phyloP scores from a whole-genome alignment of 2,329 filamentous ascomycete genomes.

The Aspergillus phoenicis region DNA sequence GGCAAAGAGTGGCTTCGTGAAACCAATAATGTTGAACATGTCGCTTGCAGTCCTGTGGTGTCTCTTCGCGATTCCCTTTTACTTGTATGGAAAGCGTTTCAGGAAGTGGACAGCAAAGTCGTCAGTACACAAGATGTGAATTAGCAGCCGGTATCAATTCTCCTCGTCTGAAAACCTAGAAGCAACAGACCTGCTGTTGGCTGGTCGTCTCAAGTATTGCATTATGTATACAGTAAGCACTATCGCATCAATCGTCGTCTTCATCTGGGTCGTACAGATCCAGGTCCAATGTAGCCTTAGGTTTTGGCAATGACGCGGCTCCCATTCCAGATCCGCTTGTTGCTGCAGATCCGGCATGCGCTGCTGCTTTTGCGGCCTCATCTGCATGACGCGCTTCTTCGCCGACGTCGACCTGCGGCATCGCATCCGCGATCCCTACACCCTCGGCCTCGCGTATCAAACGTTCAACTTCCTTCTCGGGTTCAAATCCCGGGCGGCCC shows the following conservation, averaged over 20 bases:
- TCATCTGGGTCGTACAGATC: constrained; percentile 51
- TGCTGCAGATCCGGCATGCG: constrained; percentile 31
- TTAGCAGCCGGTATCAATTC: neutral
- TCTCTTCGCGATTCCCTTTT: constrained; percentile 58
- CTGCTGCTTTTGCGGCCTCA: constrained; percentile 39
- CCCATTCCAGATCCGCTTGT: constrained; percentile 18
- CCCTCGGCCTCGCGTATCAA: constrained; percentile 59
- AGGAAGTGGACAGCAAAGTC: constrained; percentile 59
- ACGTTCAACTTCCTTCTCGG: constrained; percentile 52
- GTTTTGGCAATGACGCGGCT: constrained; percentile 31
- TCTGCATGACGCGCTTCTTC: constrained; percentile 38
- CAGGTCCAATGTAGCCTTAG: constrained; percentile 46
- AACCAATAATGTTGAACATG: constrained; percentile 64
- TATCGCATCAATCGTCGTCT: constrained; percentile 40
- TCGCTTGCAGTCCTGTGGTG: constrained; percentile 57
- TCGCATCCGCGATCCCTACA: constrained; percentile 47
- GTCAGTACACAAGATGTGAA: constrained; percentile 57
- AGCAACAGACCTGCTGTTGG: neutral
- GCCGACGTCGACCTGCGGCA: constrained; percentile 39
- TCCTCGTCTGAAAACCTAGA: neutral
- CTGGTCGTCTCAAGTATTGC: neutral
- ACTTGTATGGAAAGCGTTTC: constrained; percentile 61
- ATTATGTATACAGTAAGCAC: neutral
- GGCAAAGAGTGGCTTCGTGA: constrained; percentile 53
- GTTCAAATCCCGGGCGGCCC: constrained; percentile 59